phyloP scores from a whole-genome alignment of 2,329 filamentous ascomycete species.

The Lachnellula cervina region DNA sequence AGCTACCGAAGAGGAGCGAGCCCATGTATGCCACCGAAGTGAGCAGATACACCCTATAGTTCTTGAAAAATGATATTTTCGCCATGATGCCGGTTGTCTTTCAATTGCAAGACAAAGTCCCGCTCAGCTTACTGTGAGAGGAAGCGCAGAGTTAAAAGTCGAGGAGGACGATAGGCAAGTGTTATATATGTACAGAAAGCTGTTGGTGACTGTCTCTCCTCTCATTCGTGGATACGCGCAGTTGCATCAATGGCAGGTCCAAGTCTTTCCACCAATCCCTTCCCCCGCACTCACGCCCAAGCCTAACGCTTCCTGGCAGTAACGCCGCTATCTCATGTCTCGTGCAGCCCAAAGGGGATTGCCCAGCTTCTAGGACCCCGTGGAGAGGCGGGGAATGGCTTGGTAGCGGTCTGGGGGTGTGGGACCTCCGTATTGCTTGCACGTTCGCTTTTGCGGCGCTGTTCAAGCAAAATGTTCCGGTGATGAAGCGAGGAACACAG shows the following conservation, averaged over 20 bases:
- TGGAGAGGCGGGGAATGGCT: neutral
- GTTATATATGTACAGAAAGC: neutral
- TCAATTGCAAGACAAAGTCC: too few species aligned
- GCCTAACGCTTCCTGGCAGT: neutral
- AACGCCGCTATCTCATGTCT: neutral
- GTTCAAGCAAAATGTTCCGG: neutral
- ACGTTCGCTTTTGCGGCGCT: too few species aligned
- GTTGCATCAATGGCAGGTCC: neutral
- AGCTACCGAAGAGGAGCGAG: slow-evolving; percentile 22
- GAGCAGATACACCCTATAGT: slow-evolving; percentile 22
- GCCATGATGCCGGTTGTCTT: slow-evolving; percentile 10
- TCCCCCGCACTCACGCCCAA: neutral
- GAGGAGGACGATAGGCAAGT: neutral
- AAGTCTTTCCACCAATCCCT: neutral
- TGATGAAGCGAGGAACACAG: neutral
- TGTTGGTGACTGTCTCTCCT: neutral
- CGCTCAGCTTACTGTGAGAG: neutral
- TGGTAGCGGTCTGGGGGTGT: neutral
- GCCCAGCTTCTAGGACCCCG: neutral
- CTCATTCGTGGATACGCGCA: neutral
- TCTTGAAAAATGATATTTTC: slow-evolving; percentile 19
- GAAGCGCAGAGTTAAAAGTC: neutral
- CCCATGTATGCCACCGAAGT: slow-evolving; percentile 26
- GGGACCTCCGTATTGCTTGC: neutral
- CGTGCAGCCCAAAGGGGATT: neutral